These are phyloP conservation scores for Hirsutella thompsonii DNA, from an alignment of 2,329 filamentous ascomycete species.

Conservation along the genomic window DNA sequence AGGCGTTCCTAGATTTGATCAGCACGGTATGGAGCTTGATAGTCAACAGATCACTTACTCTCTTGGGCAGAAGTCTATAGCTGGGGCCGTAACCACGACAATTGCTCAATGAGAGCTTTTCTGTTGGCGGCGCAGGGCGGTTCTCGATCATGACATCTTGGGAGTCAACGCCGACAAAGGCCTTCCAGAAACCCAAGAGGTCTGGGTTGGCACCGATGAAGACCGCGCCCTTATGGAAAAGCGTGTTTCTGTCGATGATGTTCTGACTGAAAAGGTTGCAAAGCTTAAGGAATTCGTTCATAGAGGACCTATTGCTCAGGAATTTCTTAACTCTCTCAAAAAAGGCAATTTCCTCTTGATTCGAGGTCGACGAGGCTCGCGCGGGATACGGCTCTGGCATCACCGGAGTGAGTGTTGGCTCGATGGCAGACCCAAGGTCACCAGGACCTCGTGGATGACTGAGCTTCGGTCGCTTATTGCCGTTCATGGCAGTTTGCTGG, in stretches of 20 bases:
- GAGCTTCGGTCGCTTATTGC: slow-evolving; percentile 59
- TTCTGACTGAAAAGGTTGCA: slow-evolving; percentile 93
- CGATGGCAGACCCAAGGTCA: slow-evolving; percentile 51
- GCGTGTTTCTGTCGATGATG: slow-evolving; percentile 71
- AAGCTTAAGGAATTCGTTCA: slow-evolving; percentile 93
- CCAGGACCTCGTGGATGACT: slow-evolving; percentile 51
- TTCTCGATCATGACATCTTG: slow-evolving; percentile 71
- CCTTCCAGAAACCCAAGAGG: slow-evolving; percentile 78
- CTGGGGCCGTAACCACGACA: slow-evolving; percentile 93
- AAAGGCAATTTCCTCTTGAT: slow-evolving; percentile 76
- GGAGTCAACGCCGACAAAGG: slow-evolving; percentile 66
- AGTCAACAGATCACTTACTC: slow-evolving; percentile 34
- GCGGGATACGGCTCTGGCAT: slow-evolving; percentile 80
- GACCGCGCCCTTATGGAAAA: slow-evolving; percentile 68
- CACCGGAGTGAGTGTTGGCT: slow-evolving; percentile 77
- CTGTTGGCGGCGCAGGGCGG: slow-evolving; percentile 58
- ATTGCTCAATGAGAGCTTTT: slow-evolving; percentile 84
- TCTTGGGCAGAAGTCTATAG: slow-evolving; percentile 81
- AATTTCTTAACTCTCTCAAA: slow-evolving; percentile 97
- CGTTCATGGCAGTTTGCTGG: slow-evolving; percentile 19
- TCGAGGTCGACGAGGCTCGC: slow-evolving; percentile 58
- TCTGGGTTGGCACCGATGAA: slow-evolving; percentile 87
- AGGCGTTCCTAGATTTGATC: slow-evolving; percentile 81
- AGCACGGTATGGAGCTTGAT: too few species aligned
- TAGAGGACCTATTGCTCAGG: slow-evolving; percentile 80